phyloP scores from a whole-genome alignment of 176 grass and related monocot species.

The Tillandsia leiboldiana region DNA sequence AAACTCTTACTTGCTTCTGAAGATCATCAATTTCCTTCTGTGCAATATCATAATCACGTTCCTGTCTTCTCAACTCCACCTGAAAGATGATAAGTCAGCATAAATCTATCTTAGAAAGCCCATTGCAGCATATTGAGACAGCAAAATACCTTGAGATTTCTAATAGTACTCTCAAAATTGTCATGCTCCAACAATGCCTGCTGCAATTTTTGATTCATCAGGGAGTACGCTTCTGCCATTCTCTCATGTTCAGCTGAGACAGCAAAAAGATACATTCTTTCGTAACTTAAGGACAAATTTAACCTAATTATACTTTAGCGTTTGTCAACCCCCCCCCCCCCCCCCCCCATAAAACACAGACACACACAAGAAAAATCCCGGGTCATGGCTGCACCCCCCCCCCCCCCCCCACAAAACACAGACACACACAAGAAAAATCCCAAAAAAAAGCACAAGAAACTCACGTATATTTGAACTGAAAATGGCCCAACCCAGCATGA shows the following conservation, averaged over 20 bases:
- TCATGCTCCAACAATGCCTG: conserved; percentile 84
- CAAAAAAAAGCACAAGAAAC: not conserved
- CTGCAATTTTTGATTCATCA: conserved; percentile 94
- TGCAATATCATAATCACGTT: conserved; percentile 63
- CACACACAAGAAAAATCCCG: too few relatives aligned
- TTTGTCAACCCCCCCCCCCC: not conserved
- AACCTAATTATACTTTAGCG: not conserved
- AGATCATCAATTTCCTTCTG: conserved; percentile 79
- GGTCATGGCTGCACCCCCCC: too few relatives aligned
- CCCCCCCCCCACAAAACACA: too few relatives aligned
- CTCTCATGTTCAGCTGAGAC: conserved; percentile 85
- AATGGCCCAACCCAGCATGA: too few relatives aligned
- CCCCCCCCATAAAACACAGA: too few relatives aligned
- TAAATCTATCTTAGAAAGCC: conserved; percentile 25
- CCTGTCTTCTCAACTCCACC: conserved; percentile 65
- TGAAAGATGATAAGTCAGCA: conserved; percentile 30
- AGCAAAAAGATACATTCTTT: not conserved
- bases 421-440: too few relatives aligned
- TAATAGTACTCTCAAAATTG: conserved; percentile 76
- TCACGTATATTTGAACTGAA: not conserved
- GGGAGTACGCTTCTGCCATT: conserved; percentile 74
- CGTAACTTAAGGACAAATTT: not conserved
- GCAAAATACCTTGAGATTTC: conserved; percentile 65
- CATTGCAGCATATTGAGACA: conserved; percentile 7
- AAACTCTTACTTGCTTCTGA: conserved; percentile 74